Base-by-base conservation (phyloP, 2,329 filamentous ascomycete species). In the Phaeoacremonium minimum region DNA sequence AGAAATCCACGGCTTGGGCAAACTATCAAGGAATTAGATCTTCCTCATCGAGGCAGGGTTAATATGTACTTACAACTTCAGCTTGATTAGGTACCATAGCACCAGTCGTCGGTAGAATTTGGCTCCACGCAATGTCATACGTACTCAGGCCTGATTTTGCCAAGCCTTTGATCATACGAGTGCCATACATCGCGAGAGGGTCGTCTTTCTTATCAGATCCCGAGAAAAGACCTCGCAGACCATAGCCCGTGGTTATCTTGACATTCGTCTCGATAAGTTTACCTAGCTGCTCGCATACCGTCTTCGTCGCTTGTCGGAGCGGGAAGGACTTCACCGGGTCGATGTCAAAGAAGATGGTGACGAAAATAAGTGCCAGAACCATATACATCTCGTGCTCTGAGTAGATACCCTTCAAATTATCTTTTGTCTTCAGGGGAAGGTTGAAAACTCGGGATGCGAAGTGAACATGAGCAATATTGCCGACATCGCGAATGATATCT, bases 1-100 rank as follows among this genome's bases (percentile, higher is more conserved):
- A 89, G 61, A 77, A 88, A 53, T 89, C 84, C 14, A 88, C 66
- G 3, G 83, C 71, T 61, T 86, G 82, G 2, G 82, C 77, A 52
- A 89, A 87, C 70, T 80, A 42, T 9, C n/a, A 5, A 8, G 2
- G 2, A 15, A 37, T 61, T 30, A 57, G 48, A n/a, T 15, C 4
- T 7, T 3, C 3, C 26, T 32, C 13, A 6, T 26, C 8, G 17
- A 5, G 8, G 15, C 13, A 14, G 4, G 7, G 18, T 15, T 2
- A 8, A 5, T 11, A 15, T 15, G 5, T 4, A 64, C 71, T 59
- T 59, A 80, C 74, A 49, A 84, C 67, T 50, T 85, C 77, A 2
- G 76, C 80, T 54, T 89, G 83, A 48, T 79, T 85, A 2, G 85
- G 80, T 7, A 86, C 79, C 56, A 84, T 74, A 2, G 80, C 75